These are phyloP conservation scores for Pogostemon cablin DNA, from an alignment of 257 asterid species.

Conservation along the genomic window DNA sequence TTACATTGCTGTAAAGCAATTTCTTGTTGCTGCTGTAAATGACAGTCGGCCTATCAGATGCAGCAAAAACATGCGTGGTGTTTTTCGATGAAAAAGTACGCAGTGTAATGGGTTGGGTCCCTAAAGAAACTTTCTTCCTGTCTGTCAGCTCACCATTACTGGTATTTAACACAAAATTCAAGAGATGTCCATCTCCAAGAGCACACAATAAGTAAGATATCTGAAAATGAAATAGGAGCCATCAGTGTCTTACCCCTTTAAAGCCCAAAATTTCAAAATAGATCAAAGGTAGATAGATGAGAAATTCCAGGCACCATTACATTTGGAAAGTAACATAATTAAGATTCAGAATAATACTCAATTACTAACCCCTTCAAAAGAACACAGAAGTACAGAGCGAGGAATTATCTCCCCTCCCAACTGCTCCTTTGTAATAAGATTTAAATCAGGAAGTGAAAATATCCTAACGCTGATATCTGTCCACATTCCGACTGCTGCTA, in stretches of 20 bases:
- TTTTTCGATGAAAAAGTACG: conserved; percentile 97
- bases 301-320: not conserved
- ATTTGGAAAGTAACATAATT: conserved; percentile 34
- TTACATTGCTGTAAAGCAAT: conserved; percentile 92
- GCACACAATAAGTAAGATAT: conserved; percentile 95
- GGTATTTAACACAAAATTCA: conserved; percentile 83
- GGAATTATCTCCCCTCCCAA: conserved; percentile 99
- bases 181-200: conserved; percentile 97
- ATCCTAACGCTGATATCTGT: conserved; percentile 84
- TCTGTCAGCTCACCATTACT: conserved; percentile 83
- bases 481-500: conserved; percentile 99
- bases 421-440: conserved; percentile 78
- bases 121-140: conserved; percentile 95
- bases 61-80: conserved; percentile 95
- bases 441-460: conserved; percentile 88
- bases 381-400: conserved; percentile 92
- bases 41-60: conserved; percentile 96
- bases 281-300: conserved; percentile 14
- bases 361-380: conserved; percentile 91
- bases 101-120: conserved; percentile 93
- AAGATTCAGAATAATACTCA: conserved; percentile 38
- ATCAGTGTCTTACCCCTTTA: conserved; percentile 20
- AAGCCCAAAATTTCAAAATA: conserved; percentile 7
- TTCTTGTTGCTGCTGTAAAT: conserved; percentile 98
- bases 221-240: conserved; percentile 52